Evolutionary conservation across 257 asterid genomes (phyloP).

Genomic region (Solanum appendiculatum): DNA sequence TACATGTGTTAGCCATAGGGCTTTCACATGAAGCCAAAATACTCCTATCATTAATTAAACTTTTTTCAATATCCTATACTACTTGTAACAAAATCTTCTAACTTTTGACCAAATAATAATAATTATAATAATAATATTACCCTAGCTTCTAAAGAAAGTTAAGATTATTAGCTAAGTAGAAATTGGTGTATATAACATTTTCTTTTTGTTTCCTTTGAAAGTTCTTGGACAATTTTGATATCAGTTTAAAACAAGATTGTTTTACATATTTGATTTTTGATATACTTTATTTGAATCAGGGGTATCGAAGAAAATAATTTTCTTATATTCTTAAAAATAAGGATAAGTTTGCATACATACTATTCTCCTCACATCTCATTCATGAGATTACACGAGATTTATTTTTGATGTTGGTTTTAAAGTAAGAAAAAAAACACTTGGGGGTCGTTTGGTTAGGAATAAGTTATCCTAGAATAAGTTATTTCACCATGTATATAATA

Average conservation of each 20-base stretch:
- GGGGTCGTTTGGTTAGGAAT: no score
- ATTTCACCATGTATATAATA: no score
- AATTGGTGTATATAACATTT: background rate
- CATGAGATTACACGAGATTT: background rate
- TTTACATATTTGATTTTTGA: no score
- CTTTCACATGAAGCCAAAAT: background rate
- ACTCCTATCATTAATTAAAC: background rate
- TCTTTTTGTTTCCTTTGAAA: background rate
- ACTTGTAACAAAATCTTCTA: background rate
- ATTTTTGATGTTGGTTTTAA: background rate
- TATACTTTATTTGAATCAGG: no score
- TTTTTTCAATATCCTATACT: background rate
- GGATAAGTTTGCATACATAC: background rate
- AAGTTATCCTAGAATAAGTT: no score
- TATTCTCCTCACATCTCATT: rapidly evolving
- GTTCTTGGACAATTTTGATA: background rate
- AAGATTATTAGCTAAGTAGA: background rate
- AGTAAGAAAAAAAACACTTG: no score
- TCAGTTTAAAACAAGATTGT: no score
- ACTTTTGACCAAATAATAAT: background rate
- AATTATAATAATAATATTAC: background rate
- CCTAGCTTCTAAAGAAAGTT: background rate
- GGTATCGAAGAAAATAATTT: no score
- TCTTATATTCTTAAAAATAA: background rate
- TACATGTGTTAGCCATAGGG: background rate